These are phyloP conservation scores for Wallacemonas sp. DNA, from an alignment of 208 protist species.

Conservation along the genomic window DNA sequence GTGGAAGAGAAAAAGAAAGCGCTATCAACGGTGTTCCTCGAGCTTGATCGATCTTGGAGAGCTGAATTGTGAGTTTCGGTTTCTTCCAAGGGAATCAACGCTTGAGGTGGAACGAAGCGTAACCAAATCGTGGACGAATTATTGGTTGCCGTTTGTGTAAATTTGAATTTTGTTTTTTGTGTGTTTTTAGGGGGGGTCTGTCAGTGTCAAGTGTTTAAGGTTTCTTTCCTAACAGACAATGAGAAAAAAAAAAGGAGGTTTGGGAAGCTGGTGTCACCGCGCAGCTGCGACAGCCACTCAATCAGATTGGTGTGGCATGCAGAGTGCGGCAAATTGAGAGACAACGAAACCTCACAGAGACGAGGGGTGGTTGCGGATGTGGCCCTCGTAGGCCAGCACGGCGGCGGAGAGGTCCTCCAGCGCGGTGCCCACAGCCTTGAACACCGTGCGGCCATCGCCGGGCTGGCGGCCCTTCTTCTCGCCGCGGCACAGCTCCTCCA, in stretches of 20 bases:
- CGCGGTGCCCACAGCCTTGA: constrained; percentile 22
- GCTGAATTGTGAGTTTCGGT: constrained; percentile 3
- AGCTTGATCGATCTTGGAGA: background rate
- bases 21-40: constrained; percentile 11
- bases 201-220: no score
- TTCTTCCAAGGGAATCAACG: background rate
- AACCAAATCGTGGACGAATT: background rate
- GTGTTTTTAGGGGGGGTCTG: no score
- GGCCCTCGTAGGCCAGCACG: constrained; percentile 13
- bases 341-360: background rate
- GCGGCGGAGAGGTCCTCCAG: constrained; percentile 19
- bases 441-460: constrained; percentile 16
- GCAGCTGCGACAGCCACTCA: no score
- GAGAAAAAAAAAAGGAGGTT: no score
- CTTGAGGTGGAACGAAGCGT: constrained; percentile 3
- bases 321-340: background rate
- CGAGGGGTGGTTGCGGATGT: constrained; percentile 7
- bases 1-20: background rate
- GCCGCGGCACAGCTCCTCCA: constrained; percentile 16
- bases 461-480: constrained; percentile 13
- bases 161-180: background rate
- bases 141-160: background rate
- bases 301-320: background rate
- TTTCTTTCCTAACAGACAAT: no score
- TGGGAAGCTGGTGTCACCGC: no score